Conservation (phyloP, 108 stramenopile genomes). For the Nitzschia sp. region DNA sequence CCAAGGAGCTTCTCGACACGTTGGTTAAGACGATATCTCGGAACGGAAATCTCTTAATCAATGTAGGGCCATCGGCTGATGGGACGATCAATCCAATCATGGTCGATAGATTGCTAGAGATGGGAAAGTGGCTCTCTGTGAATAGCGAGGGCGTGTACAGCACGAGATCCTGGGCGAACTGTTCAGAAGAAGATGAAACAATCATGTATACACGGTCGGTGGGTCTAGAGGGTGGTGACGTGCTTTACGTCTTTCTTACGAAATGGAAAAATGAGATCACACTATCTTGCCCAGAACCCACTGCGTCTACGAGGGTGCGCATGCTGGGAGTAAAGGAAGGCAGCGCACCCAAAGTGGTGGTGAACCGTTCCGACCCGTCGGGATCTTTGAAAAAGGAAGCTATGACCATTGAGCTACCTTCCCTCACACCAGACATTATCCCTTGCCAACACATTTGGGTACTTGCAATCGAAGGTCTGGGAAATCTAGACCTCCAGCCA, state of each 20-base stretch:
- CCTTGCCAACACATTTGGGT: conserved; percentile 58
- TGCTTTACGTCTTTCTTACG: conserved; percentile 34
- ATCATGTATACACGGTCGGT: conserved; percentile 28
- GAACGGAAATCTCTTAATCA: conserved; percentile 47
- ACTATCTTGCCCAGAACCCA: conserved; percentile 28
- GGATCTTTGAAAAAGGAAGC: not conserved
- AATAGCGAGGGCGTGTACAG: conserved; percentile 51
- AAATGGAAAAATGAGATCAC: conserved; percentile 30
- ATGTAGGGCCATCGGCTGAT: conserved; percentile 50
- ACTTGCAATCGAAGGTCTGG: conserved; percentile 28
- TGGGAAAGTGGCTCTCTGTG: conserved; percentile 48
- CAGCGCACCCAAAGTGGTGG: not conserved
- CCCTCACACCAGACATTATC: conserved; percentile 37
- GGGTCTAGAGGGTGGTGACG: not conserved
- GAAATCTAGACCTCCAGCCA: conserved; percentile 28
- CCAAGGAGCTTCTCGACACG: conserved; percentile 28
- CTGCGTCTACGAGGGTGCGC: conserved; percentile 18
- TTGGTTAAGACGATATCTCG: conserved; percentile 37
- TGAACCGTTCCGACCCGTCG: not conserved
- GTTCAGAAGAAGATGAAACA: conserved; percentile 18
- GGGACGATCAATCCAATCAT: conserved; percentile 47
- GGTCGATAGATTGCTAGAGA: conserved; percentile 41
- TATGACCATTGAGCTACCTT: conserved; percentile 31
- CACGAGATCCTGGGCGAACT: conserved; percentile 35
- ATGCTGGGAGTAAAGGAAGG: conserved; percentile 30